These are phyloP conservation scores for Plantago major DNA, from an alignment of 257 asterid species.

Conservation along the genomic window DNA sequence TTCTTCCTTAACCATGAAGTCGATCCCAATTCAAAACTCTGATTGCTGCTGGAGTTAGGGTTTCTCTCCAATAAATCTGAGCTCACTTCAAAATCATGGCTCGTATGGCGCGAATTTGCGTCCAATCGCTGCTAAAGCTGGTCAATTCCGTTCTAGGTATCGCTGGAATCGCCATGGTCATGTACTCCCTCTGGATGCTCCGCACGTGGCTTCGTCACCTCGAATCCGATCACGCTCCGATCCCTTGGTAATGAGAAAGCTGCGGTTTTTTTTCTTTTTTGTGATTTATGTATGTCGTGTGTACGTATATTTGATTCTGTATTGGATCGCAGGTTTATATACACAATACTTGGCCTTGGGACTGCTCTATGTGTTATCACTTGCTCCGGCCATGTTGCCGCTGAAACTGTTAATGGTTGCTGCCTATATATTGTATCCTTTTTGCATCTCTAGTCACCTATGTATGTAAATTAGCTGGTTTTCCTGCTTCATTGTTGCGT, in stretches of 20 bases:
- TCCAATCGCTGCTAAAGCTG: slow-evolving; percentile 64
- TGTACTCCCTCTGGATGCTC: slow-evolving; percentile 93
- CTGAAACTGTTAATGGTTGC: slow-evolving; percentile 60
- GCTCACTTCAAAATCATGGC: slow-evolving; percentile 33
- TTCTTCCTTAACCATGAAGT: neutral
- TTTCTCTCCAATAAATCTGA: neutral
- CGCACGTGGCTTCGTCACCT: slow-evolving; percentile 59
- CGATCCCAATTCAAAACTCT: neutral
- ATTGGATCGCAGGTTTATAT: slow-evolving; percentile 48
- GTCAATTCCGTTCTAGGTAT: slow-evolving; percentile 70
- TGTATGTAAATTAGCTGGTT: no score
- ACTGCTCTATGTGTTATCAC: slow-evolving; percentile 42
- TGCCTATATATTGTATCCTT: slow-evolving; percentile 66
- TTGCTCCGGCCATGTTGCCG: slow-evolving; percentile 67
- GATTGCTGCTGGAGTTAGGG: slow-evolving; percentile 4
- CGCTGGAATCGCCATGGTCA: slow-evolving; percentile 65
- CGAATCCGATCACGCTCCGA: slow-evolving; percentile 33
- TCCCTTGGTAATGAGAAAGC: slow-evolving; percentile 51
- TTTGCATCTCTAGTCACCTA: neutral
- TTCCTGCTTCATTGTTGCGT: neutral
- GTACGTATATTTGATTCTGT: no score
- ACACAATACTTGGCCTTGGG: slow-evolving; percentile 55
- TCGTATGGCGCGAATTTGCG: slow-evolving; percentile 63
- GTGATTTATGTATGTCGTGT: no score
- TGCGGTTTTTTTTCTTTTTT: neutral